These are phyloP conservation scores for Ceratocystis albifundus DNA, from an alignment of 2,329 filamentous ascomycete species.

Conservation along the genomic window DNA sequence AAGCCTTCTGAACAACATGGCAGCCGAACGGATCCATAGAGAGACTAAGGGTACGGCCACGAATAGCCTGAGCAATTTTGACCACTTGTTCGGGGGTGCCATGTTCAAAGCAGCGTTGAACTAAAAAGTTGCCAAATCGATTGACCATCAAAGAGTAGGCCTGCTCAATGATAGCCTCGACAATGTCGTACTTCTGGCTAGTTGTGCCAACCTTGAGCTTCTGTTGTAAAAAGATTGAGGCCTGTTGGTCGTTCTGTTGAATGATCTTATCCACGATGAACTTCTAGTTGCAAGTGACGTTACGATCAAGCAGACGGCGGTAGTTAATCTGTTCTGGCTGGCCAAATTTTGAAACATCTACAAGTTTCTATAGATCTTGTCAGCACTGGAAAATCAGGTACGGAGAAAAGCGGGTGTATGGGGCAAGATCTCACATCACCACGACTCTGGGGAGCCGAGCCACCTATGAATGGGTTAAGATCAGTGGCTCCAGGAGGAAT, in stretches of 20 bases:
- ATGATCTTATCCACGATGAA: slow-evolving; percentile 99
- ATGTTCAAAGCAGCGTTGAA: slow-evolving; percentile 98
- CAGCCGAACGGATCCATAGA: slow-evolving; percentile 99
- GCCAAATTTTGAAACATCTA: slow-evolving; percentile 14
- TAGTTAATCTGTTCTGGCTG: slow-evolving; percentile 85
- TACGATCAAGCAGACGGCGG: slow-evolving; percentile 84
- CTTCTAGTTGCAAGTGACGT: slow-evolving; percentile 97
- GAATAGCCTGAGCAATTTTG: slow-evolving; percentile 86
- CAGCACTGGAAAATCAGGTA: background rate
- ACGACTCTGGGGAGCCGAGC: slow-evolving; percentile 1
- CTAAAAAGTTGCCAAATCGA: slow-evolving; percentile 94
- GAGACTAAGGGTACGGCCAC: slow-evolving; percentile 82
- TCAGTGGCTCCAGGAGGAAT: slow-evolving; percentile 2
- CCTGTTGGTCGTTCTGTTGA: slow-evolving; percentile 97
- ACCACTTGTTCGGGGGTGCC: slow-evolving; percentile 89
- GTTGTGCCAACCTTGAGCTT: slow-evolving; percentile 94
- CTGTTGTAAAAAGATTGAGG: slow-evolving; percentile 96
- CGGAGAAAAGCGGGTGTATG: background rate
- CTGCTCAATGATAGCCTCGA: slow-evolving; percentile 89
- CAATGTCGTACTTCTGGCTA: slow-evolving; percentile 94
- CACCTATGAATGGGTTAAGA: slow-evolving; percentile 2
- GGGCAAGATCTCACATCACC: slow-evolving; percentile 12
- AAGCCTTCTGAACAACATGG: slow-evolving; percentile 96
- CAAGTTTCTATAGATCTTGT: slow-evolving; percentile 9
- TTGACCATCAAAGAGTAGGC: slow-evolving; percentile 97